Base-by-base conservation (phyloP, 257 asterid species). In the Scutellaria baicalensis region DNA sequence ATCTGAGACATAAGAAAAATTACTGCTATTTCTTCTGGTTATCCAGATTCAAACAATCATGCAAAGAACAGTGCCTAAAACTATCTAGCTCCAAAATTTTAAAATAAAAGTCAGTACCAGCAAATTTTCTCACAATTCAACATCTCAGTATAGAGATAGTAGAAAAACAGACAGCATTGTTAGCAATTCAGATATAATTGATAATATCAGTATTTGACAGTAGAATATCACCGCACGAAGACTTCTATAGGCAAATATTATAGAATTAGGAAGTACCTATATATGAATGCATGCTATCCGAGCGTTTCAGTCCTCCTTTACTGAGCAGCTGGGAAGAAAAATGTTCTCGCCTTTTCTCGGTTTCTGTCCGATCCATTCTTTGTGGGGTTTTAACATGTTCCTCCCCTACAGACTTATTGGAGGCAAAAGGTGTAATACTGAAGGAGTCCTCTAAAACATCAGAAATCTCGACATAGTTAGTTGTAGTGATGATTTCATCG, bases 391-490 rank as follows among this genome's bases (percentile, higher is more conserved):
- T 55, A 56, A 49, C 54, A 75, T 16, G 79, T 70, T 81, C 88
- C 78, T 72, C 88, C 36, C 61, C 86, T 3, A 65, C 71, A 16
- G 75, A 75, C 66, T 79, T 81, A 62, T 43, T 64, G 42, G 91
- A 73, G 51, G 85, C 63, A 62, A 81, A 80, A 59, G 95, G 86
- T 9, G 86, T 78, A 84, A 90, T 90, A 77, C 84, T 86, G 71
- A 88, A 91, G 18, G 96, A 72, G 58, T 89, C 97, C 50, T 88
- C 96, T 69, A 82, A 59, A 68, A 79, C 94, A 76, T 94, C 94
- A 51, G 96, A 75, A 63, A 94, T 91, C 82, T 94, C 99, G 42
- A 94, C 97, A 76, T 94, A 94, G 69, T 88, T 89, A 60, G 87
- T 49, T 59, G 96, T 89, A 13, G 88, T 88, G 69, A 92, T 80